Evolutionary conservation across 2,329 filamentous ascomycete genomes (phyloP), one percentile per base, ranked within the genome.

Genomic region (Akanthomyces uredinophilus): DNA sequence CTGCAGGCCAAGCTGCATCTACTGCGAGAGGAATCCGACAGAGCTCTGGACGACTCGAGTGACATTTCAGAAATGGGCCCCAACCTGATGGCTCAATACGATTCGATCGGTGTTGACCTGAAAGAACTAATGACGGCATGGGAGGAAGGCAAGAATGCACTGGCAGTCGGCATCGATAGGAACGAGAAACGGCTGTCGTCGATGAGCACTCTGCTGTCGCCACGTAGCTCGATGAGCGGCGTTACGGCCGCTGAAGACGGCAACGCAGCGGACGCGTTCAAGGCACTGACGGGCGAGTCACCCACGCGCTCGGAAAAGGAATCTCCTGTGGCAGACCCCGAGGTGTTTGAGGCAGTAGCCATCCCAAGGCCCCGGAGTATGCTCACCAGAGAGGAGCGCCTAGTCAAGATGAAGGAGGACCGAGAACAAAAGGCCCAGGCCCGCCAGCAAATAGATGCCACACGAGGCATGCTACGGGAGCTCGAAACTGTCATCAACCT

Each of bases 1-100:
- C 81, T 99, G 54, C 94, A 98, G 75, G 95, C 95, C 41, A 99
- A 98, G 74, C 87, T 99, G 78, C 92, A 96, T 64, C 81, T 99
- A 8, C 78, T 98, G 60, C 87, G 92, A 55, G 95, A 99, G 73
- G 92, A 97, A 73, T 96, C 92, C 0, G 91, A 91, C 70, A 85
- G 85, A 64, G 87, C 87, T 49, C 76, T 96, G 32, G 90, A 96
- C 69, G 87, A 89, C 68, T 87, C 90, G 43, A 81, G 82, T 63
- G 86, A 88, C 67, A 85, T 91, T 20, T 85, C 86, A 4, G 90
- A 96, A 66, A 83, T 96, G 18, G 91, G 90, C 0, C 84, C 88
- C 0, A 87, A 87, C 65, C 81, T 98, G 44, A 88, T 96, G 82
- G 78, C 87, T 24, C 95, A 98, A 70, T 99, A 98, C 74, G 95